Evolutionary conservation across 202 grass and related monocot species (phyloP).

Genomic region (Setaria viridis): DNA sequence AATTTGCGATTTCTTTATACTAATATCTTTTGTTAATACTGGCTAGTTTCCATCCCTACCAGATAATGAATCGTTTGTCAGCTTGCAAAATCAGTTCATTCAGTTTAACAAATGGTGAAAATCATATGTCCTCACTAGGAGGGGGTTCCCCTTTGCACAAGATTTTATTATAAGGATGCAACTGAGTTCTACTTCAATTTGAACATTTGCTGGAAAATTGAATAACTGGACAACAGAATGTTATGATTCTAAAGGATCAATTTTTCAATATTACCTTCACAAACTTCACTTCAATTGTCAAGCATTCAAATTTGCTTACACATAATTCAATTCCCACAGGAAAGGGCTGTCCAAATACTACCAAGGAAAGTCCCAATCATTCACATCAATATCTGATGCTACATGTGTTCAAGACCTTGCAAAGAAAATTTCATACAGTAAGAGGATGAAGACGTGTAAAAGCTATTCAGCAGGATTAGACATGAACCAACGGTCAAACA

Average conservation of each 20-base stretch:
- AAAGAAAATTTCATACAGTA: conserved; percentile 68
- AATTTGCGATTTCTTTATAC: conserved; percentile 9
- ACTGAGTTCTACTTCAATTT: background rate
- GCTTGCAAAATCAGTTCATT: background rate
- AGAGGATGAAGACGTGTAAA: conserved; percentile 68
- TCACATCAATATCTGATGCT: conserved; percentile 68
- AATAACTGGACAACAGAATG: background rate
- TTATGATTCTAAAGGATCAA: conserved; percentile 8
- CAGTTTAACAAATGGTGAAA: background rate
- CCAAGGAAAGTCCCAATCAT: conserved; percentile 84
- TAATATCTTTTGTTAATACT: conserved; percentile 12
- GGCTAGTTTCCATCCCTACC: conserved; percentile 4
- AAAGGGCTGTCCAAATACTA: conserved; percentile 82
- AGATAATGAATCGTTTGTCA: background rate
- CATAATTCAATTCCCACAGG: conserved; percentile 53
- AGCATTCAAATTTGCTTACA: conserved; percentile 30
- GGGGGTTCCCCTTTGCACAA: conserved; percentile 16
- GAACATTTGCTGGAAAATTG: background rate
- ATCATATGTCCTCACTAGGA: background rate
- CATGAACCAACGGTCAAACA: conserved; percentile 53
- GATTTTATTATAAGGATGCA: background rate
- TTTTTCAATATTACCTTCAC: background rate
- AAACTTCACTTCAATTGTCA: conserved; percentile 25
- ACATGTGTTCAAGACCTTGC: conserved; percentile 70
- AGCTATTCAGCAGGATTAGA: conserved; percentile 59